These are phyloP conservation scores for Rubia occidens DNA, from an alignment of 305 asterid genomes.

Conservation along the genomic window DNA sequence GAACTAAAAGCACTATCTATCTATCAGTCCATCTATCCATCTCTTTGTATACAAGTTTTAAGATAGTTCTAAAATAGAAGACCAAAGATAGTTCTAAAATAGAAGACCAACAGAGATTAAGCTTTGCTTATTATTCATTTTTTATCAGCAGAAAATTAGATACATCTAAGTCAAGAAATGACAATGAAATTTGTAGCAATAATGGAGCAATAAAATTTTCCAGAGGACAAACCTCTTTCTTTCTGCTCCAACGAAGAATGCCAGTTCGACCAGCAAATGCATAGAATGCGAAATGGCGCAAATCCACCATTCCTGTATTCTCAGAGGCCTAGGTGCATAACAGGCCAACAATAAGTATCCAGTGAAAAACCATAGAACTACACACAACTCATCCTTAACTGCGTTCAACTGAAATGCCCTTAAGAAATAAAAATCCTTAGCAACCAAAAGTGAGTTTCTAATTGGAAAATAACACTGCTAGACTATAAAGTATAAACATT, in stretches of 20 bases:
- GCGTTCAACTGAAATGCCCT: background rate
- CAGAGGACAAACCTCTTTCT: constrained; percentile 51
- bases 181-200: background rate
- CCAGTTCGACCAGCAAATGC: constrained; percentile 94
- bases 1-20: background rate
- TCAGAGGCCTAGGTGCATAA: constrained; percentile 49
- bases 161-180: background rate
- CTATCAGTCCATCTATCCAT: background rate
- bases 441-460: background rate
- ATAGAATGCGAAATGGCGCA: constrained; percentile 85
- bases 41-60: background rate
- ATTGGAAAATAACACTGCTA: background rate
- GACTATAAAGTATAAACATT: background rate
- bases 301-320: constrained; percentile 57
- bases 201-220: background rate
- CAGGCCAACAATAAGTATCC: constrained; percentile 17
- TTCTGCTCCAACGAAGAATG: constrained; percentile 75
- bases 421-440: background rate
- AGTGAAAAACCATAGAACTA: constrained; percentile 7
- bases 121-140: background rate
- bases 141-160: background rate
- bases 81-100: constrained; percentile 3
- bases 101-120: constrained; percentile 1
- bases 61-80: no score
- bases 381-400: background rate